Evolutionary conservation across 2,329 filamentous ascomycete species (phyloP).

Genomic region (Metarhizium brunneum): DNA sequence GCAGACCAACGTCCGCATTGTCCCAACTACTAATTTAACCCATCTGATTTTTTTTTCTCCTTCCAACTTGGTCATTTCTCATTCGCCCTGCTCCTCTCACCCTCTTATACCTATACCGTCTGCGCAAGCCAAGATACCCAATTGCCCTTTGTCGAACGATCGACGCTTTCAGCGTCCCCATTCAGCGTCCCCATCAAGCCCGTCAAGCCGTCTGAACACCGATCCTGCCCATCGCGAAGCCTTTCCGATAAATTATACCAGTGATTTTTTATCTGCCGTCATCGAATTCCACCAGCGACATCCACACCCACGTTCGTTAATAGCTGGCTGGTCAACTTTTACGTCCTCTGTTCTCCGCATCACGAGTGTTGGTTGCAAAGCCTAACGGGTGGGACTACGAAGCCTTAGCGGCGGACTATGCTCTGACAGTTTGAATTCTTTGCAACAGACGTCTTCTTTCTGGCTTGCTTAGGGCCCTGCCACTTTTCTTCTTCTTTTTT

Average conservation of each 20-base stretch:
- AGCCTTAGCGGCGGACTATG: slow-evolving; percentile 8
- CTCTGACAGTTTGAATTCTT: slow-evolving; percentile 5
- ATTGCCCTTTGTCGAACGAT: background rate
- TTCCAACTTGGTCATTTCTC: background rate
- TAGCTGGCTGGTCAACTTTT: background rate
- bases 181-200: background rate
- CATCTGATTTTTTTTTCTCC: background rate
- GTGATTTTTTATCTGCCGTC: background rate
- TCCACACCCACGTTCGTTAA: background rate
- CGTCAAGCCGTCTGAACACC: background rate
- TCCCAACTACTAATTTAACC: background rate
- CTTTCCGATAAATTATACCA: background rate
- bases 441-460: background rate
- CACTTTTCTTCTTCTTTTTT: background rate
- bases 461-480: background rate
- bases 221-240: background rate
- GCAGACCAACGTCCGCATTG: background rate
- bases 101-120: background rate
- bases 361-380: background rate
- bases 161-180: background rate
- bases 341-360: background rate
- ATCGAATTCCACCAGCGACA: background rate
- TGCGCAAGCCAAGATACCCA: background rate
- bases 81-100: background rate
- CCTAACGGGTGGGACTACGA: background rate